A percentile compares a stretch with the other conserved stretches of the same genome.
Conservation (phyloP, 768 basidiomycete species). For the Amanita polypyramis region DNA sequence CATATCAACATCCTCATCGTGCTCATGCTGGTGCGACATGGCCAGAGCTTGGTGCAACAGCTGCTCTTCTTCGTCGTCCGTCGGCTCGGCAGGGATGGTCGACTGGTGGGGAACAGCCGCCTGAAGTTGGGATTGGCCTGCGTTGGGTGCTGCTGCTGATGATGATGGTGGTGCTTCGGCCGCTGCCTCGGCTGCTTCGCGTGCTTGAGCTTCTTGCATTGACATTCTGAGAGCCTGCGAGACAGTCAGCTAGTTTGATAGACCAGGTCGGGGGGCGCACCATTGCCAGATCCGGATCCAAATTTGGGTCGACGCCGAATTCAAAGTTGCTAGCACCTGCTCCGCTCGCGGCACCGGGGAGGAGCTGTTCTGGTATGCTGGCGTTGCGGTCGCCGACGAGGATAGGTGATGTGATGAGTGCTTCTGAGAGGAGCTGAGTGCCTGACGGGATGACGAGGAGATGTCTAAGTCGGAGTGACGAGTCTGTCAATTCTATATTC, state of each 20-base stretch:
- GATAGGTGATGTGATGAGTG: conserved; percentile 70
- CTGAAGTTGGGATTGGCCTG: conserved; percentile 10
- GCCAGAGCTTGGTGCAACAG: conserved; percentile 69
- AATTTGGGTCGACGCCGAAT: conserved; percentile 86
- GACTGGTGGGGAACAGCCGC: conserved; percentile 15
- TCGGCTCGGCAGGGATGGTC: conserved; percentile 29
- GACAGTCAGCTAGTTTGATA: neutral
- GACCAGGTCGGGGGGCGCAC: conserved; percentile 28
- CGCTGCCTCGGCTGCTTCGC: conserved; percentile 44
- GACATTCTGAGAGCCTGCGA: conserved; percentile 90
- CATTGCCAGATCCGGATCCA: conserved; percentile 72
- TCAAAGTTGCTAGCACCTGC: conserved; percentile 54
- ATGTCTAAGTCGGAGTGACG: conserved; percentile 42
- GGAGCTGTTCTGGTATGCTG: conserved; percentile 57
- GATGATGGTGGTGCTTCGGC: conserved; percentile 26
- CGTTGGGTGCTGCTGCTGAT: conserved; percentile 25
- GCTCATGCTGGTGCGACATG: conserved; percentile 34
- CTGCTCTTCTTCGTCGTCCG: conserved; percentile 70
- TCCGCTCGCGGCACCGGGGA: conserved; percentile 28
- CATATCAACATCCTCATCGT: conserved; percentile 42
- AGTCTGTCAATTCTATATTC: conserved; percentile 5
- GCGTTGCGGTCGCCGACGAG: conserved; percentile 65
- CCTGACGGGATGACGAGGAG: conserved; percentile 72
- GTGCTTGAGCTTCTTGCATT: conserved; percentile 87
- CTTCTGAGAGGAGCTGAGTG: conserved; percentile 72